These are phyloP conservation scores for Piper betle DNA, from an alignment of 164 flowering plant genomes.

Conservation along the genomic window DNA sequence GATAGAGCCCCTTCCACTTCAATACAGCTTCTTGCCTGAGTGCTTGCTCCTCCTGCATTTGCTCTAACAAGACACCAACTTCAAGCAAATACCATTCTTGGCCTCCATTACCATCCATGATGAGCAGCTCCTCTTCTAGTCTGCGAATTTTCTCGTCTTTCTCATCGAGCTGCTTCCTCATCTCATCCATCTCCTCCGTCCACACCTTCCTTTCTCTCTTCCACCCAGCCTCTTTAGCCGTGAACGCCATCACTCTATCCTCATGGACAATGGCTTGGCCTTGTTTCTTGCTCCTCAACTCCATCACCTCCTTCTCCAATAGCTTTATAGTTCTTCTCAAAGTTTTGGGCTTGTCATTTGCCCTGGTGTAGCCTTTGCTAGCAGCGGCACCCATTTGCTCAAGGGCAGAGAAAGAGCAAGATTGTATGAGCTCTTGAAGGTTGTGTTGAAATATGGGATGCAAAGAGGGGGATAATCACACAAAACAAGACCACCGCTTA, in stretches of 20 bases:
- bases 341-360: neutral
- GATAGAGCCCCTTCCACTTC: conserved; percentile 76
- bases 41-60: conserved; percentile 40
- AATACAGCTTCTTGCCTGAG: conserved; percentile 50
- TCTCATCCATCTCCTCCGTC: neutral
- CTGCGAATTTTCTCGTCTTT: neutral
- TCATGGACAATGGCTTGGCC: neutral
- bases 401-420: too few relatives aligned
- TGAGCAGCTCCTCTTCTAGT: neutral
- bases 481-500: too few relatives aligned
- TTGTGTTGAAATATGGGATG: too few relatives aligned
- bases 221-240: neutral
- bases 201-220: neutral
- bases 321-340: neutral
- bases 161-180: neutral
- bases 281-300: neutral
- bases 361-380: neutral
- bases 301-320: neutral
- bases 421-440: too few relatives aligned
- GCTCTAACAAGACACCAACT: conserved; percentile 20
- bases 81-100: neutral
- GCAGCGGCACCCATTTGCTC: neutral
- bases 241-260: neutral
- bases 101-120: neutral
- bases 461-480: too few relatives aligned